Conservation (phyloP, 2,329 filamentous ascomycete genomes). For the Fusarium concolor region DNA sequence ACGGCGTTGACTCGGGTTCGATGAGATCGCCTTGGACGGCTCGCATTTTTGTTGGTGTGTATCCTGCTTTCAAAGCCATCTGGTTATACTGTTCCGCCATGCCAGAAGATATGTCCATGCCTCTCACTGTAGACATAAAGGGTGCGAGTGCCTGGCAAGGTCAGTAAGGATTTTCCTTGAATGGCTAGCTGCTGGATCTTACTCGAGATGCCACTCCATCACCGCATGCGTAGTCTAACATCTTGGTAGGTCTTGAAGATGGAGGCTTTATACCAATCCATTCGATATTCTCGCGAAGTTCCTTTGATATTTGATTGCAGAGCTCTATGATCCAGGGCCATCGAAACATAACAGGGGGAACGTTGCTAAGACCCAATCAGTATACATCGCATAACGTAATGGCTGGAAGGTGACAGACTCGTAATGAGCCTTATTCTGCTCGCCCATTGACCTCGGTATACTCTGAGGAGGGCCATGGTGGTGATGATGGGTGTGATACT, state of each 20-base stretch:
- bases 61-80: conserved; percentile 41
- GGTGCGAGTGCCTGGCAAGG: conserved; percentile 47
- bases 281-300: conserved; percentile 41
- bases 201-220: conserved; percentile 48
- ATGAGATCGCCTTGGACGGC: conserved; percentile 50
- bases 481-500: conserved; percentile 41
- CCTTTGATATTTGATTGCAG: conserved; percentile 41
- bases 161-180: not conserved
- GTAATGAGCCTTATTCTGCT: conserved; percentile 46
- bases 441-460: conserved; percentile 28
- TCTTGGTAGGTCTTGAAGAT: conserved; percentile 18
- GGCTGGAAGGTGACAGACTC: conserved; percentile 32
- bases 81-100: conserved; percentile 51
- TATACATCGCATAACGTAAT: accelerated
- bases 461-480: conserved; percentile 30
- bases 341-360: conserved; percentile 28
- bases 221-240: conserved; percentile 51
- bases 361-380: conserved; percentile 26
- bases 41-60: conserved; percentile 42
- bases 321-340: conserved; percentile 44
- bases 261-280: conserved; percentile 43
- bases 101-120: conserved; percentile 51
- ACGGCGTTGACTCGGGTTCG: conserved; percentile 35
- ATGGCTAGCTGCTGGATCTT: not conserved
- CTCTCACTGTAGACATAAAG: conserved; percentile 47